Evolutionary conservation across 1,139 yeast species (phyloP), one percentile per base, ranked within the genome.

Genomic region (Cylindricascospora bacillispora): DNA sequence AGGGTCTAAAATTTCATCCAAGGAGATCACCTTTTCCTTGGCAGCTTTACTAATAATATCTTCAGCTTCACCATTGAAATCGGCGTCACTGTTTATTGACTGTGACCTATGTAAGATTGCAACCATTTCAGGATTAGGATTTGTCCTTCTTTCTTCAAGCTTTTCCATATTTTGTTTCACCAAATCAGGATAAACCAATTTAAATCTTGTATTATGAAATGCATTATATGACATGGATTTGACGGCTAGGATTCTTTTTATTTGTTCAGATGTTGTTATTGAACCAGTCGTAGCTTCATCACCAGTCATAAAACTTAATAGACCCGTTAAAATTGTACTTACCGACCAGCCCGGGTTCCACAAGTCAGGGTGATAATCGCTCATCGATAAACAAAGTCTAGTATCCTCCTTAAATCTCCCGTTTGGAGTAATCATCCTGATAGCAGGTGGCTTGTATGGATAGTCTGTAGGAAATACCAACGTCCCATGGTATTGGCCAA

Each of bases 331-430:
- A 14, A 85, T 85, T 0, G 95, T 82, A 16, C 82, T 65, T 13
- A 85, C 95, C 33, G 83, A 74, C 95, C 95, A 85, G 4, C 93
- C 83, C 1, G 95, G 95, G 53, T 85, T 83, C 95, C 95, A 85
- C 1, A 80, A 62, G 52, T 82, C 89, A 6, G 95, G 95, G 45
- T 86, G 97, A 54, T 73, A 85, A 52, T 86, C 95, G 45, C 89
- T 76, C 75, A 86, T 85, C 25, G 85, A 74, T 29, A 86, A 61
- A 57, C 97, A 86, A 27, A 86, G 64, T 27, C 94, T 62, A 5
- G 83, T 71, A 49, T 80, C 79, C 31, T 83, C 70, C 39, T 74
- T 70, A 53, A 86, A 81, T 26, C 93, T 62, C 3, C 83, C 82
- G 38, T 73, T 78, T 3, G 95, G 95, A 0, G 95, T 86, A 32